Evolutionary conservation across 2,329 filamentous ascomycete genomes (phyloP), one percentile per base, ranked within the genome.

Genomic region (Celoporthe dispersa): DNA sequence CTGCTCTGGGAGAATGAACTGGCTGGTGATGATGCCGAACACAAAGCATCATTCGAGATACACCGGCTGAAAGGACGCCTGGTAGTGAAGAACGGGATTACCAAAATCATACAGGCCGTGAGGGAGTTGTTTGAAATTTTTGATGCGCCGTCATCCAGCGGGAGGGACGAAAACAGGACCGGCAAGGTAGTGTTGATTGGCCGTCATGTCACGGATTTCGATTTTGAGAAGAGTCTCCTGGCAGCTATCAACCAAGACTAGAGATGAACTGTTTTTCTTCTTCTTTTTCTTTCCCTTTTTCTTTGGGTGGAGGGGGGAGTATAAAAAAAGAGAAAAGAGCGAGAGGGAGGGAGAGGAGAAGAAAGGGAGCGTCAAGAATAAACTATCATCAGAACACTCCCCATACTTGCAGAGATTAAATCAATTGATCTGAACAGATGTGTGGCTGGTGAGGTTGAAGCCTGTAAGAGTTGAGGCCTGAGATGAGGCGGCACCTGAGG

Each of bases 91-190:
- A 84, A 90, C 68, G 93, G 93, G 1, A 82, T 84, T 0, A 82
- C 89, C 59, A 92, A 93, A 78, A 88, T 98, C 73, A 85, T 98
- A 9, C 96, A 99, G 79, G 96, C 94, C 1, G 96, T 99, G 0
- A 85, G 95, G 67, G 95, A 98, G 75, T 87, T 98, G 22, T 99
- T 98, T 79, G 96, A 99, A 76, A 92, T 98, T 33, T 88, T 93
- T 33, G 94, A 97, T 74, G 83, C 81, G 9, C 80, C 82, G 5
- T 74, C 79, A 12, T 79, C 77, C 67, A 74, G 71, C 68, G 71
- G 77, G 61, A 71, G 70, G 22, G 73, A 74, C 12, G 74, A 76
- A 12, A 70, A 22, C 41, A 55, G 66, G 57, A 77, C 78, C 2
- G 75, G 89, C 31, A 92, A 92, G 77, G 81, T 92, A 64, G 86